Percentiles rank a stretch among this genome's conserved stretches.
Conservation (phyloP, 169 alveolate genomes). For the Plasmodium inui region DNA sequence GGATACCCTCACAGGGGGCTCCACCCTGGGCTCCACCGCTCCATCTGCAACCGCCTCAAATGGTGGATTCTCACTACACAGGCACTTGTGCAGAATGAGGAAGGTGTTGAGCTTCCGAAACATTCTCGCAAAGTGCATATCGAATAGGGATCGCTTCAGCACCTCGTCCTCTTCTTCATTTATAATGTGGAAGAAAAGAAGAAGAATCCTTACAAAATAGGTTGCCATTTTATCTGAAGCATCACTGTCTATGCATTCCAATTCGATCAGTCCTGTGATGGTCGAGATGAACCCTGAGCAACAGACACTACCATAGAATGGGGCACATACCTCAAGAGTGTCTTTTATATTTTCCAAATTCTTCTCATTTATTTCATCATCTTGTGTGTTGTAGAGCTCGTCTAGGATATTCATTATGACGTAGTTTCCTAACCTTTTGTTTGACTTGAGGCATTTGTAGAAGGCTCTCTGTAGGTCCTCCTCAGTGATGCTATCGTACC, state of each 20-base stretch:
- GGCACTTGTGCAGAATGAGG: constrained; percentile 23
- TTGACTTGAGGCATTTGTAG: constrained; percentile 25
- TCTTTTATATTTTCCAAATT: constrained; percentile 13
- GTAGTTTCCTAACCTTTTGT: constrained; percentile 32
- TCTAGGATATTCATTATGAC: constrained; percentile 45
- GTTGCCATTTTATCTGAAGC: constrained; percentile 1
- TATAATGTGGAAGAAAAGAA: constrained; percentile 8
- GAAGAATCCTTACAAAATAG: constrained; percentile 30
- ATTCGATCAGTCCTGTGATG: constrained; percentile 29
- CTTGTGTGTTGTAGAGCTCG: constrained; percentile 29
- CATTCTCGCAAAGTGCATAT: background rate
- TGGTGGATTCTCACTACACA: background rate
- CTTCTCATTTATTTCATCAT: constrained; percentile 51
- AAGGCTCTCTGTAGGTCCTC: constrained; percentile 26
- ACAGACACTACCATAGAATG: constrained; percentile 32
- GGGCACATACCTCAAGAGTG: constrained; percentile 39
- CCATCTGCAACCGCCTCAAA: background rate
- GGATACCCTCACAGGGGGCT: background rate
- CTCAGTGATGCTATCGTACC: constrained; percentile 49
- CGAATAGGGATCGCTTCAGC: background rate
- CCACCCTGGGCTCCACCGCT: background rate
- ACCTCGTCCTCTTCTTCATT: constrained; percentile 15
- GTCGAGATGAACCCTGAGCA: constrained; percentile 32
- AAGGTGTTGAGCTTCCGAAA: constrained; percentile 14
- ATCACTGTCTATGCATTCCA: constrained; percentile 62